A percentile compares a stretch with the other conserved stretches of the same genome.
These are phyloP conservation scores for Xylaria sp. DNA, from an alignment of 2,329 filamentous ascomycete species.

Conservation along the genomic window DNA sequence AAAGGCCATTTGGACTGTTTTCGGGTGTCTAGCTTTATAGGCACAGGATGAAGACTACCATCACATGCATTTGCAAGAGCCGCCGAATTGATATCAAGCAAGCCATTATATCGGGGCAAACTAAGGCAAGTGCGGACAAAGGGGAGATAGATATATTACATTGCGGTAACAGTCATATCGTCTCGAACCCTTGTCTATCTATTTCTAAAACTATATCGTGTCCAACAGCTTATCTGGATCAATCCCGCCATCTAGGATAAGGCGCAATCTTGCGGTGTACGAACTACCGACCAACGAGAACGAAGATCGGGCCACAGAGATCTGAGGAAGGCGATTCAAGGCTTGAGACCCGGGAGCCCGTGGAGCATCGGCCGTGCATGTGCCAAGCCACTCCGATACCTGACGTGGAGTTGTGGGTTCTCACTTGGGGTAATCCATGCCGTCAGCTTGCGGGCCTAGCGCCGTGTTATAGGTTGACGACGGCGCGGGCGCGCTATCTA, in stretches of 20 bases:
- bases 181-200: neutral
- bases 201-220: neutral
- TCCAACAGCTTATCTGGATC: conserved; percentile 4
- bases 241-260: neutral
- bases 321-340: neutral
- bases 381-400: conserved; percentile 22
- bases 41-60: neutral
- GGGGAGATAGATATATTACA: conserved; percentile 12
- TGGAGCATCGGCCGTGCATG: conserved; percentile 13
- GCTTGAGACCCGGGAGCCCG: neutral
- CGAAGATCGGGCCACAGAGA: too few relatives aligned
- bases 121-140: conserved; percentile 17
- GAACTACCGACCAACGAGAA: neutral
- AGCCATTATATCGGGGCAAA: neutral
- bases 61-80: conserved; percentile 10
- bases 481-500: conserved; percentile 31
- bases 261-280: neutral
- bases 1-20: conserved; percentile 9
- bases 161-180: conserved; percentile 20
- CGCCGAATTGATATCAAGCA: neutral
- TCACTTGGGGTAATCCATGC: conserved; percentile 31
- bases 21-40: conserved; percentile 2
- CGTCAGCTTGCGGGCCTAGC: conserved; percentile 32
- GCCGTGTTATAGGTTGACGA: conserved; percentile 34
- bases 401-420: conserved; percentile 24